phyloP scores from a whole-genome alignment of 371 early-diverging fungal genomes.

The Fennellomyces sp. region DNA sequence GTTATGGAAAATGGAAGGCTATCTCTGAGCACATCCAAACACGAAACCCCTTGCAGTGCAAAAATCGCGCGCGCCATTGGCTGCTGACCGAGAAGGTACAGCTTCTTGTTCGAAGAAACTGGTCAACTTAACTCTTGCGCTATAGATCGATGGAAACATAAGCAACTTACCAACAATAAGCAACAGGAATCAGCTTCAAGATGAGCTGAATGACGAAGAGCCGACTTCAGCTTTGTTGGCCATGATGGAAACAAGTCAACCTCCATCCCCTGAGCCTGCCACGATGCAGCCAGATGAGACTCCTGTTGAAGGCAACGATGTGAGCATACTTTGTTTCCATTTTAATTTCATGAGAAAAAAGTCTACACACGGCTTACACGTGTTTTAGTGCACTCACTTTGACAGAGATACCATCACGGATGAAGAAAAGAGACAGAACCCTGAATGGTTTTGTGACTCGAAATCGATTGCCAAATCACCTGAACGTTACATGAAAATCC shows the following conservation, averaged over 20 bases:
- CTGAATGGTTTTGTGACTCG: slow-evolving; percentile 71
- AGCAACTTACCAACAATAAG: not conserved
- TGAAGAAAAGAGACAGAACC: slow-evolving; percentile 64
- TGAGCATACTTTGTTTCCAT: not conserved
- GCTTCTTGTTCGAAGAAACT: not conserved
- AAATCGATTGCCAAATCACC: slow-evolving; percentile 81
- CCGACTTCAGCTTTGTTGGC: too few relatives aligned
- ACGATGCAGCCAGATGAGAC: not conserved
- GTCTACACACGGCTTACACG: not conserved
- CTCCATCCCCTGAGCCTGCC: not conserved
- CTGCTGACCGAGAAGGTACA: slow-evolving; percentile 48
- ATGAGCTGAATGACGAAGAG: not conserved
- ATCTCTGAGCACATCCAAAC: slow-evolving; percentile 59
- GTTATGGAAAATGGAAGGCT: slow-evolving; percentile 69
- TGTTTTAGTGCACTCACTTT: slow-evolving; percentile 9
- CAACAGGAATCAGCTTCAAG: not conserved
- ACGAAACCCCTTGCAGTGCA: slow-evolving; percentile 67
- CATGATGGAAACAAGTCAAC: not conserved
- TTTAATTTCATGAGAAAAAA: not conserved
- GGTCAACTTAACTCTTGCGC: too few relatives aligned
- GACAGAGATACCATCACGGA: slow-evolving; percentile 44
- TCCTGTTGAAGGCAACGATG: not conserved
- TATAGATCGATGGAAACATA: not conserved
- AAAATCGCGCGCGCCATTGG: slow-evolving; percentile 70
- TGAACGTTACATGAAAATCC: slow-evolving; percentile 81